Evolutionary conservation across 495 filamentous ascomycete genomes (phyloP).

Genomic region (Talaromyces thailandensis): DNA sequence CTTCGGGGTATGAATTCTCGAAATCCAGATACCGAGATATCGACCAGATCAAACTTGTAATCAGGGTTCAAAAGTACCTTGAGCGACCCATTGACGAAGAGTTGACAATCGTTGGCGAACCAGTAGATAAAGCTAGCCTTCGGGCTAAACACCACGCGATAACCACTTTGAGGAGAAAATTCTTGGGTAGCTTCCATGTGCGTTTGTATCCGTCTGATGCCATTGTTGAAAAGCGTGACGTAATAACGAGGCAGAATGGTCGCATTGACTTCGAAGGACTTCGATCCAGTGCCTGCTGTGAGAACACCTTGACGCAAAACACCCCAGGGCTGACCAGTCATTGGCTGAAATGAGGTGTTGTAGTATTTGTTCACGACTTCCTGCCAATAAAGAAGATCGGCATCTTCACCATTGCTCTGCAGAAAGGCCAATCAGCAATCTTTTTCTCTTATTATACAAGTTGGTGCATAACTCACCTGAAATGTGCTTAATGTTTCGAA

Average conservation of each 20-base stretch:
- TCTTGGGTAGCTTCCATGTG: constrained; percentile 52
- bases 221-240: constrained; percentile 73
- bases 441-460: constrained; percentile 6
- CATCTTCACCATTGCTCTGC: constrained; percentile 46
- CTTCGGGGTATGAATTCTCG: constrained; percentile 61
- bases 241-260: constrained; percentile 74
- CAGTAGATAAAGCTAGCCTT: constrained; percentile 63
- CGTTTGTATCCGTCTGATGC: constrained; percentile 71
- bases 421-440: constrained; percentile 4
- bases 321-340: constrained; percentile 34
- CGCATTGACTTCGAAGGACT: constrained; percentile 71
- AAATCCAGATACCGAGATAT: constrained; percentile 53
- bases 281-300: constrained; percentile 40
- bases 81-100: constrained; percentile 54
- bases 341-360: constrained; percentile 23
- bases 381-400: constrained; percentile 64
- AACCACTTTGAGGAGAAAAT: constrained; percentile 46
- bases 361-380: constrained; percentile 69
- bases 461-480: constrained; percentile 32
- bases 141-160: constrained; percentile 52
- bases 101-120: constrained; percentile 63
- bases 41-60: constrained; percentile 65
- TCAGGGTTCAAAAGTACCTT: constrained; percentile 57
- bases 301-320: constrained; percentile 58
- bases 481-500: constrained; percentile 62